Percentiles rank a stretch among this genome's conserved stretches.
These are phyloP conservation scores for Phyllostachys edulis DNA, from an alignment of 176 grass and related monocot genomes.

Conservation along the genomic window DNA sequence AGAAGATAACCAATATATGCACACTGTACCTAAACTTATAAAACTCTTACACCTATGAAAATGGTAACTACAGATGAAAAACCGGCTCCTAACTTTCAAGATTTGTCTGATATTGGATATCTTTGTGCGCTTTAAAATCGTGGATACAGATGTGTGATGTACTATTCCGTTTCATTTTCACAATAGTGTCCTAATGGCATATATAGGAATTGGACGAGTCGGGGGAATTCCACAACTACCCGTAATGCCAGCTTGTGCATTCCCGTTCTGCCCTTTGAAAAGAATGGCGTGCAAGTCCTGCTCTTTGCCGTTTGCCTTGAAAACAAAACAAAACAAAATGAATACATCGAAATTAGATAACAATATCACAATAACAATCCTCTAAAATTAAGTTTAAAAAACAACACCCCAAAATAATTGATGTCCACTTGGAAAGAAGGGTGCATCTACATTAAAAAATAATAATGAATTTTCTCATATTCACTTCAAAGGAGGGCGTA, in stretches of 20 bases:
- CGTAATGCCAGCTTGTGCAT: slow-evolving; percentile 29
- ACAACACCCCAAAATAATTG: not conserved
- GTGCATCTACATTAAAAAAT: not conserved
- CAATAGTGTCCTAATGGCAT: not conserved
- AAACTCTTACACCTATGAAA: not conserved
- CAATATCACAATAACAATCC: not conserved
- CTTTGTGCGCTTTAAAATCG: not conserved
- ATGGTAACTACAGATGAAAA: slow-evolving; percentile 2
- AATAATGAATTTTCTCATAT: not conserved
- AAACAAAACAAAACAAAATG: not conserved
- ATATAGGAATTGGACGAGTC: slow-evolving; percentile 6
- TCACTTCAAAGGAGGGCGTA: not conserved
- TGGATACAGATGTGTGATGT: not conserved
- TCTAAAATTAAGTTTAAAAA: not conserved
- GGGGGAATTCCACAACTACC: slow-evolving; percentile 31
- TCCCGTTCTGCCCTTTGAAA: slow-evolving; percentile 48
- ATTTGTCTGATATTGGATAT: not conserved
- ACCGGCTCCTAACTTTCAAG: not conserved
- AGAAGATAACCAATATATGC: not conserved
- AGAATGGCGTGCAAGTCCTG: slow-evolving; percentile 49
- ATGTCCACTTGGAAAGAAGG: not conserved
- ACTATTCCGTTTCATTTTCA: not conserved
- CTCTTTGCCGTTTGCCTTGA: slow-evolving; percentile 46
- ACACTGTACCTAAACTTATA: not conserved
- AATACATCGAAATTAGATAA: not conserved